A percentile compares a stretch with the other conserved stretches of the same genome.
Evolutionary conservation across 805 yeast species (phyloP).

Genomic region (Saccharomycopsis javanensis): DNA sequence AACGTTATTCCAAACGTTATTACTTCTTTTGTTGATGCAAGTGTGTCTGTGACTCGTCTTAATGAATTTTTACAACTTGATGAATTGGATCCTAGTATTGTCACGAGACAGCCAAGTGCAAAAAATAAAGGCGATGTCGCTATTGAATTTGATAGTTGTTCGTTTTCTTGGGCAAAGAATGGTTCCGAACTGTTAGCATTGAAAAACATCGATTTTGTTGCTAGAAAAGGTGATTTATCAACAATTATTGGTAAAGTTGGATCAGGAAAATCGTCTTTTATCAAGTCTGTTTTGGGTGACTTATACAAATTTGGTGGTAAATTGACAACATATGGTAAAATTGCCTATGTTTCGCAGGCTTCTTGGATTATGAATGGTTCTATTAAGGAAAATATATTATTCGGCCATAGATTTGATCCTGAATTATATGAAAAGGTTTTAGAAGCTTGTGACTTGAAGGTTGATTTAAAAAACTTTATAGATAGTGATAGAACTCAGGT

Average conservation of each 20-base stretch:
- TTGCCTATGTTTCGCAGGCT: slow-evolving; percentile 86
- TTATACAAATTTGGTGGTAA: slow-evolving; percentile 66
- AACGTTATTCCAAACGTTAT: slow-evolving; percentile 88
- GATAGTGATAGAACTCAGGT: slow-evolving; percentile 89
- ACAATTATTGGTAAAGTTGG: slow-evolving; percentile 91
- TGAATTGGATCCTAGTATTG: slow-evolving; percentile 78
- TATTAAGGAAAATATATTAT: slow-evolving; percentile 80
- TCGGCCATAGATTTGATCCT: slow-evolving; percentile 78
- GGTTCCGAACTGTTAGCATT: slow-evolving; percentile 35
- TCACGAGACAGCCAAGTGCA: slow-evolving; percentile 39
- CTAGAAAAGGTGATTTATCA: slow-evolving; percentile 66
- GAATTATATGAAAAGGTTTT: slow-evolving; percentile 73
- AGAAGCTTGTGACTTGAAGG: slow-evolving; percentile 77
- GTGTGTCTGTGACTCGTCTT: slow-evolving; percentile 71
- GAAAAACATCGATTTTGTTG: slow-evolving; percentile 48
- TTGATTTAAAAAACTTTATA: slow-evolving; percentile 71
- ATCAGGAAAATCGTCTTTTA: slow-evolving; percentile 75
- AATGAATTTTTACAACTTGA: slow-evolving; percentile 60
- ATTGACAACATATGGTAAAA: slow-evolving; percentile 60
- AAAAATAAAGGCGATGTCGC: slow-evolving; percentile 55
- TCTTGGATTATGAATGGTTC: slow-evolving; percentile 98
- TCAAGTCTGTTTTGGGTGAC: slow-evolving; percentile 77
- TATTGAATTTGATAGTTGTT: slow-evolving; percentile 52
- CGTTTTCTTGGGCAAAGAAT: slow-evolving; percentile 51
- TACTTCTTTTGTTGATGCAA: slow-evolving; percentile 78